Evolutionary conservation across 495 filamentous ascomycete genomes (phyloP), one percentile per base, ranked within the genome.

Genomic region (Hypoxylon crocopeplum): DNA sequence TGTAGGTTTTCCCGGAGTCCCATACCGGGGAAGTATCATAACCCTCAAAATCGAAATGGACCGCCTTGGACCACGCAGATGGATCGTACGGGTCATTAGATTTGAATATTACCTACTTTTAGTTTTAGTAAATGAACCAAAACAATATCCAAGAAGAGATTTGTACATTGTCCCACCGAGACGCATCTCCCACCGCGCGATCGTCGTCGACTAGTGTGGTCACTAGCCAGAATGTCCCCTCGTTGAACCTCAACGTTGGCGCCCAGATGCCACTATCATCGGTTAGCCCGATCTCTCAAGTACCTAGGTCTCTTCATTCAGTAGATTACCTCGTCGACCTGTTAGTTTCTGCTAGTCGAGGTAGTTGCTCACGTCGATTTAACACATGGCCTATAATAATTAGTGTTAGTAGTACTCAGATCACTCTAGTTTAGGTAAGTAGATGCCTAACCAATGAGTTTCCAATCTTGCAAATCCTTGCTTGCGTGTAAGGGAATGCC

Each of bases 381-480:
- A 77, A 39, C 7, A 74, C 73, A 50, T 78, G 73, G 3, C 74
- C 72, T 70, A 17, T n/a, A 24, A 38, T 25, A n/a, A 42, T 55
- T 49, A 54, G 42, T 24, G 17, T 19, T 8, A 15, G 3, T 41
- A 38, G n/a, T n/a, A n/a, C n/a, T n/a, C 8, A 24, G 2, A 7
- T 29, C 12, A 29, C 12, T 16, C 13, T 17, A 11, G 10, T 25
- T 29, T 3, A 59, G 12, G 32, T 3, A 34, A 8, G 16, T 12
- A 13, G 29, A n/a, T 2, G n/a, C 0, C 57, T 22, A 11, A 68
- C 69, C 60, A 51, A 82, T 72, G 1, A 83, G 69, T 54, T 76
- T 80, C 80, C 80, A 85, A 40, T 73, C 77, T 44, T 71, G 65
- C 32, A 84, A 69, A 53, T 84, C 80, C 48, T 76, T 75, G 68